These are phyloP conservation scores for Aquilaria sinensis DNA, from an alignment of 345 rosid genomes.

Conservation along the genomic window DNA sequence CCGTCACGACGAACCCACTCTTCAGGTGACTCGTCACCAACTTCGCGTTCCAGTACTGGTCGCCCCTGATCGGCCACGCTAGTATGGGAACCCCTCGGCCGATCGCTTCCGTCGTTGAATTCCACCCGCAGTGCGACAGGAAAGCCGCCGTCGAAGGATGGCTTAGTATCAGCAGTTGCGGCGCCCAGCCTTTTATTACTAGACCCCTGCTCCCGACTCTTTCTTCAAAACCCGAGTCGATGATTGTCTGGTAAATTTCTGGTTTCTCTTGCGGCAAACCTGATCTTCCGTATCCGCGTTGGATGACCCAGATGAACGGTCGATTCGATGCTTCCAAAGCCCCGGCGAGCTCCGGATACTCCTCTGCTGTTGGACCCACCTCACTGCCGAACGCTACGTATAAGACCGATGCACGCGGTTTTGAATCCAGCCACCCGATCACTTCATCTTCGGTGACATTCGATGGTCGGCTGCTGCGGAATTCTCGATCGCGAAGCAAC, in stretches of 20 bases:
- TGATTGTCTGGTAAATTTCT: not conserved
- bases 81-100: conserved; percentile 38
- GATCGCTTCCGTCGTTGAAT: conserved; percentile 47
- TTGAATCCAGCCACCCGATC: conserved; percentile 23
- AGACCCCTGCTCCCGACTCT: conserved; percentile 26
- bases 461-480: conserved; percentile 1
- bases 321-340: conserved; percentile 13
- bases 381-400: conserved; percentile 27
- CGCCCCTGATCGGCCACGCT: conserved; percentile 54
- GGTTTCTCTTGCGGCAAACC: not conserved
- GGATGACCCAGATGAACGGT: conserved; percentile 18
- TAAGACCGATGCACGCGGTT: conserved; percentile 20
- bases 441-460: conserved; percentile 18
- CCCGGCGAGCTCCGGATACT: conserved; percentile 4
- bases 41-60: conserved; percentile 40
- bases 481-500: conserved; percentile 1
- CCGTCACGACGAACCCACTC: conserved; percentile 24
- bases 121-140: conserved; percentile 56
- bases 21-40: conserved; percentile 29
- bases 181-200: conserved; percentile 46
- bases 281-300: not conserved
- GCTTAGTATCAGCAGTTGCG: conserved; percentile 41
- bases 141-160: conserved; percentile 41
- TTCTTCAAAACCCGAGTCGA: conserved; percentile 16
- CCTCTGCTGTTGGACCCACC: conserved; percentile 9